phyloP scores from a whole-genome alignment of 2,329 filamentous ascomycete genomes.

The Curvularia hawaiiensis region DNA sequence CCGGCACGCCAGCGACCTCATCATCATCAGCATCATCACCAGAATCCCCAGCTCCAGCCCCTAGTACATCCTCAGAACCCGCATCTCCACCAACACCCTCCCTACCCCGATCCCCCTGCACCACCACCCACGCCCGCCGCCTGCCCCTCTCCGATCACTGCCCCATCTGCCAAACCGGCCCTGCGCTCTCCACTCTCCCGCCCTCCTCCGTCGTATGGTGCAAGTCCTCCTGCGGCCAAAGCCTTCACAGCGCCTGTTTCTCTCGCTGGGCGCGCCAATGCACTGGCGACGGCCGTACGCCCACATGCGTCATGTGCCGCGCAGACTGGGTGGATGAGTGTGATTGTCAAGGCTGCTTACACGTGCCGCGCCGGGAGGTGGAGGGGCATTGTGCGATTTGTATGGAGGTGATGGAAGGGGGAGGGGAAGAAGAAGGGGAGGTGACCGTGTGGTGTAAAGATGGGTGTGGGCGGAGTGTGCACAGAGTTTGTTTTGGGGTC shows the following conservation, averaged over 20 bases:
- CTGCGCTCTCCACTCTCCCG: constrained; percentile 2
- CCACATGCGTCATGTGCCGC: constrained; percentile 23
- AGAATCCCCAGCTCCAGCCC: neutral
- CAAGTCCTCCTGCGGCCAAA: constrained; percentile 20
- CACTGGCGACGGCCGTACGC: neutral
- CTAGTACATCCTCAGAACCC: neutral
- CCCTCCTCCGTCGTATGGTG: constrained; percentile 25
- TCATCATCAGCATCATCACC: neutral
- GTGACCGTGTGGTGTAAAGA: constrained; percentile 19
- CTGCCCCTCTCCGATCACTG: constrained; percentile 21
- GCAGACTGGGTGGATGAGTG: constrained; percentile 16
- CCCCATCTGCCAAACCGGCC: constrained; percentile 27
- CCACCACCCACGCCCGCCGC: constrained; percentile 22
- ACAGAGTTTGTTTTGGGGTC: constrained; percentile 16
- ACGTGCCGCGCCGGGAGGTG: constrained; percentile 1
- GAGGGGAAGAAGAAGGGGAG: too few relatives aligned
- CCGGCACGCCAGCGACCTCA: neutral
- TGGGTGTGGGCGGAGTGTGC: constrained; percentile 25
- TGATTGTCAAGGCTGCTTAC: neutral
- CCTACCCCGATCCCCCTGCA: constrained; percentile 2
- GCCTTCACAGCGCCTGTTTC: constrained; percentile 25
- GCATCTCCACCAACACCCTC: neutral
- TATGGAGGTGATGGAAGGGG: neutral
- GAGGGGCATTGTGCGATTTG: constrained; percentile 14
- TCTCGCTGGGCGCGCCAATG: constrained; percentile 16